phyloP scores from a whole-genome alignment of 257 asterid species.

The Salvia hispanica region DNA sequence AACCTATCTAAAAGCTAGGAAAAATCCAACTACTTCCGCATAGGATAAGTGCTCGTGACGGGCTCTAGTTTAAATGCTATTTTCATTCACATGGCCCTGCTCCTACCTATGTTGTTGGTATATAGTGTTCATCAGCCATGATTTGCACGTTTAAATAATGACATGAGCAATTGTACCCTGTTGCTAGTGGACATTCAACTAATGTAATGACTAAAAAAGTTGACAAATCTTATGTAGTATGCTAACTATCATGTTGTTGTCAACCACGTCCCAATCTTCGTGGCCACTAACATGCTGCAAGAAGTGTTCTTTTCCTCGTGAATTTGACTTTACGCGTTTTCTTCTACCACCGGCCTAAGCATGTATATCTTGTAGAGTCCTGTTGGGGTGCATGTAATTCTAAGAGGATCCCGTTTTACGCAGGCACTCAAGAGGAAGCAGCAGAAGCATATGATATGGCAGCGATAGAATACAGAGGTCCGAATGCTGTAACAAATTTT shows the following conservation, averaged over 20 bases:
- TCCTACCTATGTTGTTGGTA: neutral
- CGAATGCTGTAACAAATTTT: slow-evolving; percentile 81
- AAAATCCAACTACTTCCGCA: neutral
- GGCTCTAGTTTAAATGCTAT: neutral
- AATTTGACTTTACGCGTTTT: neutral
- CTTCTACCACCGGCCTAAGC: neutral
- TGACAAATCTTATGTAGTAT: slow-evolving; percentile 8
- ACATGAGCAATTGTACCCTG: neutral
- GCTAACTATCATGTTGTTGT: slow-evolving; percentile 3
- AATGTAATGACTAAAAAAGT: slow-evolving; percentile 1
- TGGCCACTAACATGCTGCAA: neutral
- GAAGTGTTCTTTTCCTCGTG: neutral
- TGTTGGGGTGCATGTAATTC: neutral
- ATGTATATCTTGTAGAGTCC: neutral
- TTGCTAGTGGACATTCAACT: slow-evolving; percentile 17
- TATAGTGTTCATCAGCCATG: no score
- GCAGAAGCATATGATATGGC: slow-evolving; percentile 89
- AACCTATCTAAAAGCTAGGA: neutral
- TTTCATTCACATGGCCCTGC: neutral
- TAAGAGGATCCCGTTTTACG: neutral
- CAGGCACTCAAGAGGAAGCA: slow-evolving; percentile 91
- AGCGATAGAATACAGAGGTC: slow-evolving; percentile 75
- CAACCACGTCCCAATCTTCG: neutral
- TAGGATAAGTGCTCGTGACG: neutral
- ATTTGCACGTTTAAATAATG: slow-evolving; percentile 8